phyloP scores from a whole-genome alignment of 495 filamentous ascomycete genomes.

The Aspergillus wentii region DNA sequence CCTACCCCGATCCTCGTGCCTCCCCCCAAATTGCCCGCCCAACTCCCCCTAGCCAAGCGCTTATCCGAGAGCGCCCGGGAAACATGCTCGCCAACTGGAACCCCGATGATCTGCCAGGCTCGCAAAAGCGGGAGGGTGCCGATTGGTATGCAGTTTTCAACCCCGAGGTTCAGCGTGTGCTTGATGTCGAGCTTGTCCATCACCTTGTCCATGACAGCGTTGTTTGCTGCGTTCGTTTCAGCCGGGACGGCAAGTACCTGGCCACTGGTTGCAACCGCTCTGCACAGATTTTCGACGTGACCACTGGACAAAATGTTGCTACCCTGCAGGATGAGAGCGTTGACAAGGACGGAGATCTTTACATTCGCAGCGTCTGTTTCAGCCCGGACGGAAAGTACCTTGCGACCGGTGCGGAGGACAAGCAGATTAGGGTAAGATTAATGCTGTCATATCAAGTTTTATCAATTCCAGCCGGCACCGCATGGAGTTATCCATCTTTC shows the following conservation, averaged over 20 bases:
- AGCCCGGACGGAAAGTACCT: conserved; percentile 87
- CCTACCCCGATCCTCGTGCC: conserved; percentile 73
- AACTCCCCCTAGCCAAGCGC: conserved; percentile 59
- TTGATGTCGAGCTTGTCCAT: conserved; percentile 87
- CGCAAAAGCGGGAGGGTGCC: conserved; percentile 74
- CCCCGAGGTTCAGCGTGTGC: conserved; percentile 71
- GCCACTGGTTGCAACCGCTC: conserved; percentile 87
- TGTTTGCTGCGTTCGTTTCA: conserved; percentile 88
- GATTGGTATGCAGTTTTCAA: conserved; percentile 94
- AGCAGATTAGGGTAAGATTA: conserved; percentile 74
- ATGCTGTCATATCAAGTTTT: conserved; percentile 1
- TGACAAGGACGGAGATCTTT: conserved; percentile 79
- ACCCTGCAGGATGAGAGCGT: conserved; percentile 78
- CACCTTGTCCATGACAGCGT: conserved; percentile 82
- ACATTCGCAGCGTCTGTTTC: conserved; percentile 90
- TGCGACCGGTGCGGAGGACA: conserved; percentile 87
- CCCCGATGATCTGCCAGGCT: conserved; percentile 72
- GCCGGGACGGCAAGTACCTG: conserved; percentile 81
- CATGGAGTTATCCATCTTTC: too few relatives aligned
- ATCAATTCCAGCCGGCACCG: too few relatives aligned
- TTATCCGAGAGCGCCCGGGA: conserved; percentile 54
- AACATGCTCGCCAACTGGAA: conserved; percentile 88
- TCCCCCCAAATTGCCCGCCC: conserved; percentile 88
- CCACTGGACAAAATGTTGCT: conserved; percentile 70
- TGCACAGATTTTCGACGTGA: conserved; percentile 86